Conservation (phyloP, 23 red algal genomes). For the Gracilaria gracilis region DNA sequence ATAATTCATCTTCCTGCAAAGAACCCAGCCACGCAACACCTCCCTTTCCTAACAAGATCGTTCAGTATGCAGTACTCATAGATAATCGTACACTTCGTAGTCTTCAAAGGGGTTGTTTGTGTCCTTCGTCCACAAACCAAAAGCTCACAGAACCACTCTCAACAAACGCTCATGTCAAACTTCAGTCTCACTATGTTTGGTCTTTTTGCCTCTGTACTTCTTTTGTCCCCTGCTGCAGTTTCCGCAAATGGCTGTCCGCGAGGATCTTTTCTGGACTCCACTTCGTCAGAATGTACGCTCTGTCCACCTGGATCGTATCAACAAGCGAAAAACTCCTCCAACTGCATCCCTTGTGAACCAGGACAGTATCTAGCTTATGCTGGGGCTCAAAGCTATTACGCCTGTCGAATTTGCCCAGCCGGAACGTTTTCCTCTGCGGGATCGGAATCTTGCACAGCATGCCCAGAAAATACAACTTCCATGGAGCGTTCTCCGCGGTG, state of each 20-base stretch:
- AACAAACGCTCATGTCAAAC: no score
- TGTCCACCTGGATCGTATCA: conserved; percentile 13
- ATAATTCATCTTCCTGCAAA: no score
- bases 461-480: not conserved
- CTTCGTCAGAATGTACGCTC: not conserved
- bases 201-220: no score
- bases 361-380: not conserved
- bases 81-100: no score
- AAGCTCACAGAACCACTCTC: no score
- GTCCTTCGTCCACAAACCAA: no score
- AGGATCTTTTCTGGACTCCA: not conserved
- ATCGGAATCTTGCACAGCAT: not conserved
- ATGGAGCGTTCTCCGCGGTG: not conserved
- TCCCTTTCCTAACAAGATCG: no score
- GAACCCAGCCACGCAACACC: no score
- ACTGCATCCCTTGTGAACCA: not conserved
- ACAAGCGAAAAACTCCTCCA: not conserved
- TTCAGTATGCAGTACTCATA: no score
- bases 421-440: not conserved
- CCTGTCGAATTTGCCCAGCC: not conserved
- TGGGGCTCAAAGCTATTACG: not conserved
- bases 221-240: no score
- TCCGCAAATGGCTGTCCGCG: not conserved
- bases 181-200: no score
- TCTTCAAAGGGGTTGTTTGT: no score